Conservation (phyloP, 441 rosid species). For the Erodium moschatum region DNA sequence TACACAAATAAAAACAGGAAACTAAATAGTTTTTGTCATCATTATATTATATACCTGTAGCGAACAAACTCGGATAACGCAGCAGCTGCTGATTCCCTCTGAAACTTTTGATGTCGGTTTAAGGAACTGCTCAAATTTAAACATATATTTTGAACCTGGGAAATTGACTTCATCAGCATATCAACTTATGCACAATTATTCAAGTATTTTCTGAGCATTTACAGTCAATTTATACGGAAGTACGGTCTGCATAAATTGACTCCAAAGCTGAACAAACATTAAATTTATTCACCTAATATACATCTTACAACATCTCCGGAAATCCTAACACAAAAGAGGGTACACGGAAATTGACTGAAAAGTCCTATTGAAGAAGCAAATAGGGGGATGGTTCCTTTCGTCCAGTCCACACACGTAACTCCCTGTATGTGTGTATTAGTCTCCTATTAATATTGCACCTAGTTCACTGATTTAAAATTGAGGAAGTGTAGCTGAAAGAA, state of each 20-base stretch:
- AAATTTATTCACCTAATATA: neutral
- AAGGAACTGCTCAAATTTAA: slow-evolving; percentile 72
- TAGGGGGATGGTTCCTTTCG: neutral
- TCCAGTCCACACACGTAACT: neutral
- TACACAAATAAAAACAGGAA: slow-evolving; percentile 8
- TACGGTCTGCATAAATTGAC: neutral
- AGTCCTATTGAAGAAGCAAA: neutral
- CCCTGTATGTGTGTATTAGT: neutral
- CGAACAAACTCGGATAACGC: slow-evolving; percentile 91
- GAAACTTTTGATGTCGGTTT: slow-evolving; percentile 60
- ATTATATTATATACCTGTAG: slow-evolving; percentile 58
- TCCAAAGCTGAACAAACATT: neutral
- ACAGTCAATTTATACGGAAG: neutral
- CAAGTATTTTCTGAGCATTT: neutral
- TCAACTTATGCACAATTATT: neutral
- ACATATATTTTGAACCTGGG: slow-evolving; percentile 78
- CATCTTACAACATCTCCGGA: neutral
- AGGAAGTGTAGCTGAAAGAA: neutral
- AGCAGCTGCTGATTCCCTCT: slow-evolving; percentile 96
- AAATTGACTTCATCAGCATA: slow-evolving; percentile 8
- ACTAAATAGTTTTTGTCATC: neutral
- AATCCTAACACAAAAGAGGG: neutral
- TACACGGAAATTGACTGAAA: neutral
- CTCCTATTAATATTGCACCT: neutral
- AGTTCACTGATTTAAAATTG: neutral